Conservation (phyloP, 169 alveolate species). For the Perkinsus chesapeaki region DNA sequence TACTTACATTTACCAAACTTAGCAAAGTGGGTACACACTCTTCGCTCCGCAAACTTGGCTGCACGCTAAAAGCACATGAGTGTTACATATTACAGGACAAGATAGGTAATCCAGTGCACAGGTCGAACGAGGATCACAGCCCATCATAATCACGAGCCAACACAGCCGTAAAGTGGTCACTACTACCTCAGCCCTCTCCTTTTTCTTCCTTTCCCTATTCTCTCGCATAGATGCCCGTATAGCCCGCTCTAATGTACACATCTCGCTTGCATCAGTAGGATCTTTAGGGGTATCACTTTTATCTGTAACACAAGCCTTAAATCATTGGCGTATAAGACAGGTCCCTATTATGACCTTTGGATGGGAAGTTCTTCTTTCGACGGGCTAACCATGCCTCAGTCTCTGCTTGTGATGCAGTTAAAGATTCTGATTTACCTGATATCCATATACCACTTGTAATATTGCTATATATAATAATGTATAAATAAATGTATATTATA, state of each 20-base stretch:
- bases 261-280: neutral
- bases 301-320: neutral
- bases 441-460: no score
- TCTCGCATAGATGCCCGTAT: neutral
- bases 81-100: neutral
- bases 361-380: neutral
- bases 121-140: no score
- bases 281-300: neutral
- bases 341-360: neutral
- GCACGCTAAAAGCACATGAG: neutral
- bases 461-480: neutral
- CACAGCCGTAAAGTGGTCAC: neutral
- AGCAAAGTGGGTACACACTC: neutral
- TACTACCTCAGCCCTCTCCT: neutral
- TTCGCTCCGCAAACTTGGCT: neutral
- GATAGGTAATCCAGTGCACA: neutral
- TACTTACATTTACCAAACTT: neutral
- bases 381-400: neutral
- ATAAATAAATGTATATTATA: no score
- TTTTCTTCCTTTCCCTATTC: neutral
- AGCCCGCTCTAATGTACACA: neutral
- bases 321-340: neutral
- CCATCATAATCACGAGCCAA: no score
- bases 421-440: neutral
- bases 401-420: neutral